phyloP scores from a whole-genome alignment of 2,329 filamentous ascomycete genomes.

The Exophiala dermatitidis region DNA sequence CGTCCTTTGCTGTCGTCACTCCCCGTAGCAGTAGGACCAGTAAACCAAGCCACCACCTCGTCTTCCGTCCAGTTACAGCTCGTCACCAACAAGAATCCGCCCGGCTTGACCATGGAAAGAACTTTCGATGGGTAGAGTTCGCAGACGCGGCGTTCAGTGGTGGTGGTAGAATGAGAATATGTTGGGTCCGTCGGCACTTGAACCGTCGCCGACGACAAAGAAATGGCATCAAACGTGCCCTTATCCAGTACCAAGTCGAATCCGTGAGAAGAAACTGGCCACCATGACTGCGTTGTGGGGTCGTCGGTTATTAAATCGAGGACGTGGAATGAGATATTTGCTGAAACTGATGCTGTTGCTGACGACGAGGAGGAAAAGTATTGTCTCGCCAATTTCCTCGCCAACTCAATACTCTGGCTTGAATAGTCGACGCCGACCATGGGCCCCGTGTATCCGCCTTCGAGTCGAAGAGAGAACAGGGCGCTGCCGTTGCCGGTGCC shows the following conservation, averaged over 20 bases:
- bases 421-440: slow-evolving; percentile 91
- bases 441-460: slow-evolving; percentile 55
- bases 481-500: slow-evolving; percentile 92
- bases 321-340: slow-evolving; percentile 41
- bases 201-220: slow-evolving; percentile 45
- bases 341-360: neutral
- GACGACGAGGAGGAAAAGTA: slow-evolving; percentile 29
- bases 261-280: slow-evolving; percentile 38
- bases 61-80: slow-evolving; percentile 98
- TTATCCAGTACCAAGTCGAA: slow-evolving; percentile 97
- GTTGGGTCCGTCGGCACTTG: no score
- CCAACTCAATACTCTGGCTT: slow-evolving; percentile 62
- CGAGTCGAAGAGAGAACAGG: slow-evolving; percentile 68
- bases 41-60: slow-evolving; percentile 77
- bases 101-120: slow-evolving; percentile 58
- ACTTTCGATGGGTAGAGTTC: slow-evolving; percentile 69
- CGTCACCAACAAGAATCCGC: slow-evolving; percentile 74
- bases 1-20: slow-evolving; percentile 27
- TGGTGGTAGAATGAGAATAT: neutral
- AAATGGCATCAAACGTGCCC: slow-evolving; percentile 94
- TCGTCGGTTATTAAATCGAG: slow-evolving; percentile 32
- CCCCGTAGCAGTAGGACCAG: slow-evolving; percentile 33
- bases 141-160: slow-evolving; percentile 51
- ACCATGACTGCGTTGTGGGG: slow-evolving; percentile 32
- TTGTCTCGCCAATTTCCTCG: slow-evolving; percentile 52